Base-by-base conservation (phyloP, 495 filamentous ascomycete genomes). In the Lasiosphaeriaceae sp. region DNA sequence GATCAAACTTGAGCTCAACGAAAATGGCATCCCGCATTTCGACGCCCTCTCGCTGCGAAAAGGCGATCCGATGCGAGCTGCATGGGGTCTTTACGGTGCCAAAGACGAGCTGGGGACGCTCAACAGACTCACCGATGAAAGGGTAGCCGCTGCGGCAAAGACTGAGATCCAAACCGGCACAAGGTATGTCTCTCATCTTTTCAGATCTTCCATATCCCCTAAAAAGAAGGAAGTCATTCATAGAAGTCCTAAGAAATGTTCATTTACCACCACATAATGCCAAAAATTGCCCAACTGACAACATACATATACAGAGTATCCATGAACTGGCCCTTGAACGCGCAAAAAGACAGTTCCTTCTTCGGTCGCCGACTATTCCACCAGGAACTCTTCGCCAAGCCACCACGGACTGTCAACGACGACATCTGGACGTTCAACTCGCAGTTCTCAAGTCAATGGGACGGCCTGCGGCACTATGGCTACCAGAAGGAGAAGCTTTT, bases 401-500 rank as follows among this genome's bases (percentile, higher is more conserved):
- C 62, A 12, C 66, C 66, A 31, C 59, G 68, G 41, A 57, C 60
- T 20, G 77, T 84, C 31, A 85, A 85, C 54, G 83, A 86, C 61
- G 83, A 86, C 66, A 63, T 80, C 20, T 76, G 82, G 74, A 76
- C 72, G 12, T 82, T 88, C 62, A 87, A 88, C 65, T 78, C 83
- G 12, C 83, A 87, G 71, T 65, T 70, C 16, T 66, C 65, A 4
- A 68, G 66, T 48, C 73, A 77, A 55, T 77, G 74, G 74, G 76
- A 79, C 49, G 73, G 73, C 12, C 52, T 77, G 29, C 68, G 75
- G 12, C 75, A 79, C 61, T 77, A 67, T 43, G 80, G 65, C 37
- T 83, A 85, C 57, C 80, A 84, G 56, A 71, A 78, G 34, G 76
- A 77, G 31, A 31, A 31, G 9, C 26, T 31, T 4, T 90, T 83